A percentile compares a stretch with the other conserved stretches of the same genome.
Evolutionary conservation across 2,329 filamentous ascomycete genomes (phyloP).

Genomic region (Chrysosporium queenslandicum): DNA sequence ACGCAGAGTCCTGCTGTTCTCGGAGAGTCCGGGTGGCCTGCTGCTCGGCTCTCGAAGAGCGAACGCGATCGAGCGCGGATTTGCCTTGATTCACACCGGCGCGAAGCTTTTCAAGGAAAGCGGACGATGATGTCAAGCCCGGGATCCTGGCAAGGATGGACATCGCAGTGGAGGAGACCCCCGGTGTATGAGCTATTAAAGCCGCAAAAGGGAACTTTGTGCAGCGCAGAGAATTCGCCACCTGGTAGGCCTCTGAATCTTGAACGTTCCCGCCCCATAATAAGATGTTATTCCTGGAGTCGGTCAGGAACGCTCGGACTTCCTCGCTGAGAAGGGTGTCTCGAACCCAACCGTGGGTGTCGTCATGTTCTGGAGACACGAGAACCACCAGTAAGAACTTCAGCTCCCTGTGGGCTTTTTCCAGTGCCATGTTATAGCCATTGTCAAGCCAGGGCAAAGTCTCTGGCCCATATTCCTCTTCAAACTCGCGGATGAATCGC

Average conservation of each 20-base stretch:
- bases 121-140: conserved; percentile 58
- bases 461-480: conserved; percentile 72
- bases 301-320: conserved; percentile 62
- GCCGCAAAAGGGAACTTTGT: conserved; percentile 89
- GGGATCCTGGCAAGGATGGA: conserved; percentile 71
- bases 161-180: conserved; percentile 77
- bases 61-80: conserved; percentile 62
- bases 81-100: conserved; percentile 63
- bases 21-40: conserved; percentile 70
- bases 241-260: conserved; percentile 89
- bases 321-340: conserved; percentile 71
- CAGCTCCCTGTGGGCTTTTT: conserved; percentile 78
- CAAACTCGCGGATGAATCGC: conserved; percentile 83
- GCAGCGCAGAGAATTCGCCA: conserved; percentile 73
- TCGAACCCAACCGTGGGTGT: conserved; percentile 69
- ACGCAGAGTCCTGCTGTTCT: conserved; percentile 85
- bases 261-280: conserved; percentile 89
- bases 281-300: conserved; percentile 67
- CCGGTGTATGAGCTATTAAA: conserved; percentile 76
- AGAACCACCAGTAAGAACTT: conserved; percentile 86
- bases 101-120: conserved; percentile 67
- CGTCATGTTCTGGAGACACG: conserved; percentile 86
- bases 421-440: conserved; percentile 84
- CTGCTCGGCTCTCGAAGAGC: conserved; percentile 68
- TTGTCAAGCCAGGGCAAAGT: conserved; percentile 69